A percentile compares a stretch with the other conserved stretches of the same genome.
These are phyloP conservation scores for apple (Malus domestica) DNA, from an alignment of 306 rosid species.

Conservation along the genomic window DNA sequence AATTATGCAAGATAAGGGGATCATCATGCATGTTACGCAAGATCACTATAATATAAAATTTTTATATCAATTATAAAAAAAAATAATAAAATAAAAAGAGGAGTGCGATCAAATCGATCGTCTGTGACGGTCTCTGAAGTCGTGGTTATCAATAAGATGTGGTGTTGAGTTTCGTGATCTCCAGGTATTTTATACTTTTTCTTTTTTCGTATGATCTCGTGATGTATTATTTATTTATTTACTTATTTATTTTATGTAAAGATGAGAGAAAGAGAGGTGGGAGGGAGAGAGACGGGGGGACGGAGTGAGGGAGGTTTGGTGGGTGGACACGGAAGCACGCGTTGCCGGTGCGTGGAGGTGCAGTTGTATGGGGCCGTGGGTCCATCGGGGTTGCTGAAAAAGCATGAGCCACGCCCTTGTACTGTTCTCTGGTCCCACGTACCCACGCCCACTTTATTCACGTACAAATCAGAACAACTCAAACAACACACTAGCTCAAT, in stretches of 20 bases:
- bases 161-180: constrained; percentile 10
- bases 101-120: background rate
- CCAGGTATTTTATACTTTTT: constrained; percentile 1
- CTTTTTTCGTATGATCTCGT: constrained; percentile 1
- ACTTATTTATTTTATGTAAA: background rate
- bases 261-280: background rate
- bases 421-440: constrained; percentile 45
- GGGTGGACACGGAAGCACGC: constrained; percentile 69
- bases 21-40: background rate
- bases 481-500: too few species aligned
- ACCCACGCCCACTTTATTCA: background rate
- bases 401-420: constrained; percentile 38
- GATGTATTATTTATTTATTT: background rate
- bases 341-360: constrained; percentile 75
- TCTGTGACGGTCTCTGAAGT: background rate
- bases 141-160: background rate
- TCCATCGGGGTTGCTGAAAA: constrained; percentile 52
- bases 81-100: background rate
- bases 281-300: background rate
- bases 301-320: background rate
- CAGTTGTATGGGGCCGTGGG: constrained; percentile 87
- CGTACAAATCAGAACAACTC: too few species aligned
- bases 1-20: background rate
- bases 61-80: background rate
- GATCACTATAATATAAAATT: background rate